These are phyloP conservation scores for Paramecium primaurelia DNA, from an alignment of 73 alveolate species.

Conservation along the genomic window DNA sequence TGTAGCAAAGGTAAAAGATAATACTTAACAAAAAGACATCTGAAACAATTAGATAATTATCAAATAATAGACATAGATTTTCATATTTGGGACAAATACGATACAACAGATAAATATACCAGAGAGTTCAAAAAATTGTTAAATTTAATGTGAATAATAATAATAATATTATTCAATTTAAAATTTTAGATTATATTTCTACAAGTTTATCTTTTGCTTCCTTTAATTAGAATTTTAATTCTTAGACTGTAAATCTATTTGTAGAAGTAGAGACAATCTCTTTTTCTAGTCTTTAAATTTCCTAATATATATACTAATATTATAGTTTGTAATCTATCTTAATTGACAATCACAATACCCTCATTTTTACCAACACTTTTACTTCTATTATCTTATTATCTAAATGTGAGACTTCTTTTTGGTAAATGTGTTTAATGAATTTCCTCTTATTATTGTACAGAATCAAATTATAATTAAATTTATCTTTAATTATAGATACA, in stretches of 20 bases:
- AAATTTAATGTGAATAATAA: neutral
- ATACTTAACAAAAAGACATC: slow-evolving; percentile 4
- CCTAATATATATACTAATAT: neutral
- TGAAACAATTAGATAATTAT: neutral
- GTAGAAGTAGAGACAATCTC: neutral
- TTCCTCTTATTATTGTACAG: neutral
- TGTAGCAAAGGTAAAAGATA: slow-evolving; percentile 12
- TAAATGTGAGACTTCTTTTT: neutral
- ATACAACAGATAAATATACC: neutral
- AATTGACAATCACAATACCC: neutral
- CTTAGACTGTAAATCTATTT: neutral
- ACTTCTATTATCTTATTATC: neutral
- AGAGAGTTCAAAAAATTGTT: neutral
- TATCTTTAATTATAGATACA: neutral
- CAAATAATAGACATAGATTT: neutral
- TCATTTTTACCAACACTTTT: slow-evolving; percentile 7
- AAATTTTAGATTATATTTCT: neutral
- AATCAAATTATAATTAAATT: neutral
- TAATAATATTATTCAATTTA: neutral
- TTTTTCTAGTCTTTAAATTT: neutral
- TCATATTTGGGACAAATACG: neutral
- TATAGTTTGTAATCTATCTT: neutral
- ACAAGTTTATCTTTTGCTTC: neutral
- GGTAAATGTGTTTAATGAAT: neutral
- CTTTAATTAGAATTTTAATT: neutral